Evolutionary conservation across 179 eudicot genomes (phyloP).

Genomic region (Nepenthes alata): DNA sequence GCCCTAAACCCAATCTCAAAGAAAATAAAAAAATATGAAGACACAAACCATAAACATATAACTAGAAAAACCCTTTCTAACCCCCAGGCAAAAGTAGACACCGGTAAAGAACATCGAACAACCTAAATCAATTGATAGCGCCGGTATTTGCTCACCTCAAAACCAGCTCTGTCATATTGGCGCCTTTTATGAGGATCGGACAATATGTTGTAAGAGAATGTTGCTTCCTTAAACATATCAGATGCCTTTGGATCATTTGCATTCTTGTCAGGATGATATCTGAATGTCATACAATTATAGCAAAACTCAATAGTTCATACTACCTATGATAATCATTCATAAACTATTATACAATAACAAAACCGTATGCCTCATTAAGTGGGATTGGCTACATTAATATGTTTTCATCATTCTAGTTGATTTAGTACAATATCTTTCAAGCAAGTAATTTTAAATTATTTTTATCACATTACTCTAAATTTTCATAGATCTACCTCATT

Average conservation of each 20-base stretch:
- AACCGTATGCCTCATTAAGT: no score
- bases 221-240: conserved; percentile 82
- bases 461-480: no score
- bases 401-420: no score
- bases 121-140: no score
- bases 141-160: conserved; percentile 45
- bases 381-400: no score
- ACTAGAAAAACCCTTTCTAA: no score
- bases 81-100: no score
- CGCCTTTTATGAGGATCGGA: conserved; percentile 91
- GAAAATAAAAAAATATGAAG: not conserved
- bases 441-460: no score
- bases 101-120: no score
- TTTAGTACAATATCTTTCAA: no score
- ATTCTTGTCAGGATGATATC: conserved; percentile 99
- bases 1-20: not conserved
- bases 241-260: conserved; percentile 91
- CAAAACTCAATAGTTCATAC: conserved; percentile 5
- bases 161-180: conserved; percentile 85
- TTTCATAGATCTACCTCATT: no score
- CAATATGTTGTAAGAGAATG: conserved; percentile 80
- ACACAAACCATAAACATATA: no score
- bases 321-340: not conserved
- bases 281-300: conserved; percentile 14
- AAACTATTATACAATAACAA: not conserved